Base-by-base conservation (phyloP, 2,329 filamentous ascomycete species). In the Ceratocystis diversiconidia region DNA sequence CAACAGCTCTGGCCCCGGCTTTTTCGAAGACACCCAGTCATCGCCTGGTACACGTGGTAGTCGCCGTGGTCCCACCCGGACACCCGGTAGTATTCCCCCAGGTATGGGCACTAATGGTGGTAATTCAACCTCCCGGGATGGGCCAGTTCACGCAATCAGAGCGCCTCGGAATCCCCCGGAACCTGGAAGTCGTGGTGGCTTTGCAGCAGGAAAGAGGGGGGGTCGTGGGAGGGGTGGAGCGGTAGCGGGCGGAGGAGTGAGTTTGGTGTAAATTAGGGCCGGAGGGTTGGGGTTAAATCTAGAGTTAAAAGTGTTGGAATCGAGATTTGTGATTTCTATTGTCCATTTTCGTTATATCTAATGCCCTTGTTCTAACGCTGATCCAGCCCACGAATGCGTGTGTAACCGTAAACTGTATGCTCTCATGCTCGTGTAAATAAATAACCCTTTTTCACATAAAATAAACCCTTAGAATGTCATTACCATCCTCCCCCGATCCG, bases 401-500 rank as follows among this genome's bases (percentile, higher is more conserved):
- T 55, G 28, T 30, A 30, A 19, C 19, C 10, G 12, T 36, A 44
- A 41, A 15, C 12, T 15, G 36, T 1, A 12, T 5, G 36, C 36
- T 12, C 10, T 41, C 10, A 12, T 41, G 17, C 10, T 41, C 10
- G 10, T 41, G 8, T 6, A 32, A 41, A 52, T 36, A 17, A 41
- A 32, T 8, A 30, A 5, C 25, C 25, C 25, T 7, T 30, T 30
- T n/a, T 17, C 17, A 1, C 8, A n/a, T 17, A 48, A 48, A 48
- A n/a, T 2, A 10, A 10, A 12, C 19, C 2, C 8, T 19, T 62
- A 43, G 15, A 57, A 48, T 12, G 30, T n/a, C 30, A 7, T 61
- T 80, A 97, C 94, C 94, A 99, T 28, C 94, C 94, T 64, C 94
- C 94, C 64, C 92, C 94, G 71, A 92, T 89, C 75, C 91, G 94